phyloP scores from a whole-genome alignment of 1,284 basidiomycete genomes.

The Phylloboletellus chloephorus region DNA sequence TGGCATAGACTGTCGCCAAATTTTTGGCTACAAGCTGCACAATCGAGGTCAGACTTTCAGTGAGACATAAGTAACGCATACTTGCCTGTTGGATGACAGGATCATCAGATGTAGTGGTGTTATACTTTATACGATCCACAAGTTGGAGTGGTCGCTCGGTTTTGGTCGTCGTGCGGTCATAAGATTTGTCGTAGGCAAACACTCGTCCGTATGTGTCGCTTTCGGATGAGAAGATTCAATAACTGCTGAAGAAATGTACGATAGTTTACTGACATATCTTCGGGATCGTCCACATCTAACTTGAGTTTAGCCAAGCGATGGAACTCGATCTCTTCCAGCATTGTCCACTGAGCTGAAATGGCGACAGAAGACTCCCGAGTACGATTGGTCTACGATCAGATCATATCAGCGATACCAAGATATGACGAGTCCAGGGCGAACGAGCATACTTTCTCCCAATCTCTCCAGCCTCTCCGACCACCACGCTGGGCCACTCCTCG shows the following conservation, averaged over 20 bases:
- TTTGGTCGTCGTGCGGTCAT: constrained; percentile 94
- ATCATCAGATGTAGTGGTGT: constrained; percentile 96
- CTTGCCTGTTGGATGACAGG: constrained; percentile 85
- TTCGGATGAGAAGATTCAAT: constrained; percentile 8
- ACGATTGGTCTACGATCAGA: constrained; percentile 64
- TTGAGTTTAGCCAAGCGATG: constrained; percentile 87
- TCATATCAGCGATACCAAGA: constrained; percentile 4
- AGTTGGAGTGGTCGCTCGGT: constrained; percentile 87
- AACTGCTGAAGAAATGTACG: not conserved
- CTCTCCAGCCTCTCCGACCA: constrained; percentile 79
- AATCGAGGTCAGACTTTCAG: constrained; percentile 8
- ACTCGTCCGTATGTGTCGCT: constrained; percentile 88
- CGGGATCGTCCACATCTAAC: constrained; percentile 87
- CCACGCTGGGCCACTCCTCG: constrained; percentile 55
- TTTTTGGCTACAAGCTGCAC: constrained; percentile 71
- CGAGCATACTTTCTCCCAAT: constrained; percentile 83
- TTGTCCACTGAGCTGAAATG: constrained; percentile 87
- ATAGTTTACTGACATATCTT: constrained; percentile 67
- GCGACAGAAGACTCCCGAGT: constrained; percentile 92
- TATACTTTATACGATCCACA: constrained; percentile 95
- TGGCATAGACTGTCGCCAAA: constrained; percentile 85
- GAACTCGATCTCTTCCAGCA: constrained; percentile 98
- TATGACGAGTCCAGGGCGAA: not conserved
- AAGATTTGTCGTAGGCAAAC: constrained; percentile 91
- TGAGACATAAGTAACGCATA: constrained; percentile 5